Evolutionary conservation across 2,329 filamentous ascomycete species (phyloP), one percentile per base, ranked within the genome.

Genomic region (Sporothrix brasiliensis): DNA sequence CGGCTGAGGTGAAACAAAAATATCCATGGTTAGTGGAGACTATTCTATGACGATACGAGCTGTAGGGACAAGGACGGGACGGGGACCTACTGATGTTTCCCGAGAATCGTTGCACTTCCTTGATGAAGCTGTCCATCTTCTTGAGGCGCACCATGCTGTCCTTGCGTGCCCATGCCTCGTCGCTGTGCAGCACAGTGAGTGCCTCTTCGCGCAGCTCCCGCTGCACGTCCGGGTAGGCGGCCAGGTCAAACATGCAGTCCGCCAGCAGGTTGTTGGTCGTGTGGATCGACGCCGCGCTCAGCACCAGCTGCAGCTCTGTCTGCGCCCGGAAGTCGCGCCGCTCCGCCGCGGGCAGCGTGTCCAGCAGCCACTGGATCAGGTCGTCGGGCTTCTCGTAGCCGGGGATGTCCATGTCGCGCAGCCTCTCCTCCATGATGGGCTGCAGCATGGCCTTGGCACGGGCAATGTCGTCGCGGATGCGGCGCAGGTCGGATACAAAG

Each of bases 221-320:
- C 67, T 86, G 81, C 5, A 82, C 79, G 21, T 86, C 83, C 0
- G 81, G 82, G 47, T 84, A 77, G 3, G 81, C 80, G 3, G 81
- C 81, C 16, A 87, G 77, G 71, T 87, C 85, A 69, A 82, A 84
- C 68, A 87, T 78, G 70, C 83, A 81, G 73, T 86, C 83, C 30
- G 81, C 83, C 3, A 84, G 74, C 3, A 82, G 74, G 21, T 81
- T 80, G 71, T 81, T 82, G 0, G 82, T 83, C 1, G 81, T 82
- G 70, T 84, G 82, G 21, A 84, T 83, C 6, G 81, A 79, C 1
- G 82, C 81, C 5, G 82, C 80, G 21, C 80, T 79, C 11, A 83
- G 73, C 44, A 83, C 78, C n/a, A 84, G 78, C 73, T 83, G 81
- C 41, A 84, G 74, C 71, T 82, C 78, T 1, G 81, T 79, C 71